Evolutionary conservation across 768 basidiomycete genomes (phyloP), one percentile per base, ranked within the genome.

Genomic region (Boletales sp.): DNA sequence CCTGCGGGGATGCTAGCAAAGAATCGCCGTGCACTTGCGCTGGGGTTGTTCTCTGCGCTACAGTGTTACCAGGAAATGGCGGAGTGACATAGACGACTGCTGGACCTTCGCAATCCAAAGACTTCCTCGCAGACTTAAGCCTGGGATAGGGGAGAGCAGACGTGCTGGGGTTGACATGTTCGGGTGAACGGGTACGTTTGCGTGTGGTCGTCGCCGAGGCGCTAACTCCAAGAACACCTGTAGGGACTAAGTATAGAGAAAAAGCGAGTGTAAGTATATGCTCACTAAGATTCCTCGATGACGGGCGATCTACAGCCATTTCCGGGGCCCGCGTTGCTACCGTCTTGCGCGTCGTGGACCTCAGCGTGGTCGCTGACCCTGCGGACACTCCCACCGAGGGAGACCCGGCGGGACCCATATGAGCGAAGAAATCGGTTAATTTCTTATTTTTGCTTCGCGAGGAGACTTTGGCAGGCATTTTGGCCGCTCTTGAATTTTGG

Each of bases 341-440:
- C 27, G 43, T 51, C 37, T 30, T 63, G 1, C 55, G 56, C 24
- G 52, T 48, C 43, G 47, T 31, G n/a, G 57, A 19, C 41, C 21
- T 24, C 36, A 36, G 35, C 29, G 55, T 37, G 29, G 27, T 4
- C 21, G 13, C 35, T 8, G 52, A 43, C 36, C 21, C 44, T 21
- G 37, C 8, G 14, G 46, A 42, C 17, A 41, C 45, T 30, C 18
- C 30, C 11, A 53, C 65, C 14, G 51, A 58, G 47, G 52, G 42
- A 27, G 52, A 44, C 7, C 57, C 50, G 32, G 64, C 59, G 1
- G 60, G 51, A 56, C 54, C 70, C 37, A n/a, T n/a, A n/a, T 69
- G 72, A 34, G 63, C 27, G 48, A 81, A 81, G 56, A 77, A 82
- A 35, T 77, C 72, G 8, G 77, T 78, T 21, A 82, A 46, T 24